Evolutionary conservation across 805 yeast species (phyloP).

Genomic region (Saturnispora mendoncae): DNA sequence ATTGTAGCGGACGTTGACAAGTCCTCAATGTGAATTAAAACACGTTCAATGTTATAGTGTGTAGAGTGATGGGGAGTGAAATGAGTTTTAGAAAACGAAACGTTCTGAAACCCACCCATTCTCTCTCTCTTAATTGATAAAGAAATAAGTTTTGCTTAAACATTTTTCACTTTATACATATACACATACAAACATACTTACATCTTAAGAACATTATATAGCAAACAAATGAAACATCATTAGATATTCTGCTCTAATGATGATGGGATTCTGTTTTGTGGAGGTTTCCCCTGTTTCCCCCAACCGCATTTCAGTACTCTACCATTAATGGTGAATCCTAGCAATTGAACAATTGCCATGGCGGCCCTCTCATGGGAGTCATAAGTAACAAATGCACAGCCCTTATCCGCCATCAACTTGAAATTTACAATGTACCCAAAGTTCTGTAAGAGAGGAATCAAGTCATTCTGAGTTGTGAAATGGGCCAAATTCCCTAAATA

Average conservation of each 20-base stretch:
- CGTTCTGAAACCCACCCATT: constrained; percentile 30
- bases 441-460: constrained; percentile 63
- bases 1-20: constrained; percentile 90
- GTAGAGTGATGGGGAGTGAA: constrained; percentile 25
- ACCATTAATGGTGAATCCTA: constrained; percentile 65
- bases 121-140: no score
- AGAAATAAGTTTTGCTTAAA: no score
- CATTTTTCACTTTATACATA: neutral
- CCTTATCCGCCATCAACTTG: constrained; percentile 70
- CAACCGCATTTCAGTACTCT: constrained; percentile 77
- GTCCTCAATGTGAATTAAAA: constrained; percentile 73
- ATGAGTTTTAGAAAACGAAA: constrained; percentile 24
- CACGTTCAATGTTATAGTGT: constrained; percentile 40
- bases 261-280: neutral
- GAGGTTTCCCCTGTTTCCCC: constrained; percentile 44
- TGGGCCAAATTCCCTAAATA: constrained; percentile 82
- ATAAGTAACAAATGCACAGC: constrained; percentile 83
- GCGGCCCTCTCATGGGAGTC: constrained; percentile 88
- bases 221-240: no score
- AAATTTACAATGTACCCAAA: constrained; percentile 80
- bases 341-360: constrained; percentile 70
- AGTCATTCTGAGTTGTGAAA: constrained; percentile 60
- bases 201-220: no score
- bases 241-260: no score
- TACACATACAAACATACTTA: neutral